phyloP scores from a whole-genome alignment of 2,329 filamentous ascomycete genomes.

The Cladosporium sphaerospermum region DNA sequence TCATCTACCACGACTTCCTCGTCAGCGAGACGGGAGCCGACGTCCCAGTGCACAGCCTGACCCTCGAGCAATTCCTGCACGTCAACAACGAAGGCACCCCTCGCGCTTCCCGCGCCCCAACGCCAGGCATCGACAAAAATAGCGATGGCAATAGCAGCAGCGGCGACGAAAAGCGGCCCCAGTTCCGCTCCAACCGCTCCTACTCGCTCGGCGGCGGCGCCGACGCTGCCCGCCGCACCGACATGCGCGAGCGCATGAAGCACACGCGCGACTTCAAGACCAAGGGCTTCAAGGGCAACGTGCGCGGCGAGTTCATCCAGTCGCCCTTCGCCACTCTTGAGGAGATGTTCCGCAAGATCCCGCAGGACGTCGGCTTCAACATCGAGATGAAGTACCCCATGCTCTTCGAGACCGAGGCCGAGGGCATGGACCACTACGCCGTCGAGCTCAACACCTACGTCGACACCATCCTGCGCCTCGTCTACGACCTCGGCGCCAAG shows the following conservation, averaged over 20 bases:
- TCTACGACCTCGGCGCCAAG: conserved; percentile 75
- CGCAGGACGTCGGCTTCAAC: conserved; percentile 84
- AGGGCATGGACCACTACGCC: conserved; percentile 94
- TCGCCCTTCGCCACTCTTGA: conserved; percentile 92
- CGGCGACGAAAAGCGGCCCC: conserved; percentile 13
- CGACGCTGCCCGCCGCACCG: conserved; percentile 40
- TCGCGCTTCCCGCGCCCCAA: conserved; percentile 41
- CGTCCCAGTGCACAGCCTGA: conserved; percentile 90
- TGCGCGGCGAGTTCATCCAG: conserved; percentile 88
- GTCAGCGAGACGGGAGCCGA: conserved; percentile 97
- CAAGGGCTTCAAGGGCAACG: conserved; percentile 94
- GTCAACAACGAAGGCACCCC: conserved; percentile 55
- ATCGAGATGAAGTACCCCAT: conserved; percentile 99
- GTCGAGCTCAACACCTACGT: conserved; percentile 96
- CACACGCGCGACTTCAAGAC: conserved; percentile 92
- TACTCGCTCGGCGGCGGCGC: conserved; percentile 48
- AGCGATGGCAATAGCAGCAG: conserved; percentile 9
- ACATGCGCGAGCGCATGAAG: conserved; percentile 81
- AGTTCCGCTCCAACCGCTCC: conserved; percentile 38
- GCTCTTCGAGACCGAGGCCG: conserved; percentile 89
- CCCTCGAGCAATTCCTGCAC: conserved; percentile 90
- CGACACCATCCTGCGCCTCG: conserved; percentile 82
- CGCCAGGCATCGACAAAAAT: conserved; percentile 31
- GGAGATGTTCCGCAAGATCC: conserved; percentile 82
- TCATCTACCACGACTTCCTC: conserved; percentile 97